Base-by-base conservation (phyloP, 169 alveolate species). In the Ichthyophthirius multifiliis region DNA sequence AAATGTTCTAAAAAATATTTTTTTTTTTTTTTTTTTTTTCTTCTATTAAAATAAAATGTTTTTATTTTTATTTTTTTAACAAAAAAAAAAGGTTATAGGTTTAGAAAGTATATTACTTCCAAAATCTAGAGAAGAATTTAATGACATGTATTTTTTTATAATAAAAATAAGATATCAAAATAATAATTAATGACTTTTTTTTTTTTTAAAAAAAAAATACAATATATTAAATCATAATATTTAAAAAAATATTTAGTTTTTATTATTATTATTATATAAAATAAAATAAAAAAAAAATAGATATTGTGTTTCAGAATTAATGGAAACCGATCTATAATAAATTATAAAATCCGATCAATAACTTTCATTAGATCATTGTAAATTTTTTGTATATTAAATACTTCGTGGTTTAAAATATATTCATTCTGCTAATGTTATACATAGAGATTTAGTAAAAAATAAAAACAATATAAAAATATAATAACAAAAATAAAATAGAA, bases 381-480 rank as follows among this genome's bases (percentile, higher is more conserved):
- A 87, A 76, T 89, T 87, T 73, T 89, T 92, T 74, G 48, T 90
- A 6, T 93, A 90, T 45, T 90, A 93, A 87, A 87, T 93, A 20
- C 77, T 93, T 23, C 75, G 96, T 18, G 96, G 95, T 23, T 55
- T 90, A 46, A 88, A 89, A 76, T 93, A 82, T 46, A 73, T 93
- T 65, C 96, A 93, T 80, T 76, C 92, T 6, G 96, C 94, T 10
- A 85, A 89, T 9, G 88, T 87, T 31, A 47, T 89, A 15, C 94
- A 89, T 41, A 82, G 98, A 83, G 98, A 90, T 83, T 73, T 92
- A 41, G 85, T 84, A 44, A 45, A 1, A 16, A 48, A 45, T n/a
- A n/a, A n/a, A n/a, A n/a, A n/a, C n/a, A n/a, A n/a, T n/a, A n/a
- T n/a, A n/a, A n/a, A n/a, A n/a, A n/a, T n/a, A n/a, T n/a, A n/a